These are phyloP conservation scores for Xylariaceae sp. DNA, from an alignment of 2,329 filamentous ascomycete genomes.

Conservation along the genomic window DNA sequence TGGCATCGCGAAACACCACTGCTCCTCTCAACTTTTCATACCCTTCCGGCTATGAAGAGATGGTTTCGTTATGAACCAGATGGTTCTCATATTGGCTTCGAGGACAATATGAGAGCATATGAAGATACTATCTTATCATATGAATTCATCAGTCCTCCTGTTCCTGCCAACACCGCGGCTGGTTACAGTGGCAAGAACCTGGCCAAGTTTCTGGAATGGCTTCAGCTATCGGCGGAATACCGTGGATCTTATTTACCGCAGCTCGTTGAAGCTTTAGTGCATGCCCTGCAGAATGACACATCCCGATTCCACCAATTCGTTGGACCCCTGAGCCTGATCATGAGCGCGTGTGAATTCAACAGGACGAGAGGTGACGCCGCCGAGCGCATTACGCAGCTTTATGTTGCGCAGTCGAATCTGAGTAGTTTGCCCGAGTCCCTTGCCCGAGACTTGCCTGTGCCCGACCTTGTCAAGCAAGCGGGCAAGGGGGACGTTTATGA, in stretches of 20 bases:
- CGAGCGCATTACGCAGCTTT: conserved; percentile 54
- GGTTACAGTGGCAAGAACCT: conserved; percentile 4
- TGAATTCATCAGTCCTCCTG: conserved; percentile 26
- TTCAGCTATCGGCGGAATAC: conserved; percentile 9
- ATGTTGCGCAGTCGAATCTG: conserved; percentile 83
- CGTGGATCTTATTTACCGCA: conserved; percentile 3
- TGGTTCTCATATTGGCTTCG: conserved; percentile 15
- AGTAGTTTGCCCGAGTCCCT: conserved; percentile 66
- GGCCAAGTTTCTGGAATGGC: conserved; percentile 25
- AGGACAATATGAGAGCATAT: conserved; percentile 25
- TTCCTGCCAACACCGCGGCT: not conserved
- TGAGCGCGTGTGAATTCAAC: conserved; percentile 58
- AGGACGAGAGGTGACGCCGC: conserved; percentile 7
- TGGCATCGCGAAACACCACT: conserved; percentile 27
- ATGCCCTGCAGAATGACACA: conserved; percentile 16
- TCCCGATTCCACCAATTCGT: conserved; percentile 58
- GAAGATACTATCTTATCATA: conserved; percentile 31
- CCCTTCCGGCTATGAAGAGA: conserved; percentile 26
- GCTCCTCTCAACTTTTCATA: conserved; percentile 20
- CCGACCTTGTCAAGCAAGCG: conserved; percentile 61
- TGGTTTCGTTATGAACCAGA: conserved; percentile 31
- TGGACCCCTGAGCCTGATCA: conserved; percentile 66
- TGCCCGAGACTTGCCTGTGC: conserved; percentile 67
- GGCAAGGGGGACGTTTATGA: conserved; percentile 85
- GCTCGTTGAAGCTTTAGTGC: conserved; percentile 34